phyloP scores from a whole-genome alignment of 176 grass and related monocot species.

The Bolboschoenus planiculmis region DNA sequence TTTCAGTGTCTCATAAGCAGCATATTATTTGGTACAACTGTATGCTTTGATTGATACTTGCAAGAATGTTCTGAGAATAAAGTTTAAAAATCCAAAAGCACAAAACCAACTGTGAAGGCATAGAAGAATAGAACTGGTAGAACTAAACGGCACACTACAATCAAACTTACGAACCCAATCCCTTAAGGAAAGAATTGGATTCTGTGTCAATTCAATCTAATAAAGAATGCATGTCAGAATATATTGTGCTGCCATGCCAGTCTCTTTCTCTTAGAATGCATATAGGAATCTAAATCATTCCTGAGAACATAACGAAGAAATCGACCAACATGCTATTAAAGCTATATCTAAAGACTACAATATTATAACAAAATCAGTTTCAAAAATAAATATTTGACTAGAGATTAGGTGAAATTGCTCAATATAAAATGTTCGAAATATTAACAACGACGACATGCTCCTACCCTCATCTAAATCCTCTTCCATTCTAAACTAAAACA shows the following conservation, averaged over 20 bases:
- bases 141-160: neutral
- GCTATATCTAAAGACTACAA: neutral
- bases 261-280: neutral
- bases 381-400: neutral
- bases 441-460: neutral
- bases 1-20: neutral
- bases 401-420: neutral
- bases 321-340: neutral
- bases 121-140: neutral
- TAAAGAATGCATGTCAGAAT: neutral
- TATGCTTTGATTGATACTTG: neutral
- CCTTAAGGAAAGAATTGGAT: neutral
- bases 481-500: neutral
- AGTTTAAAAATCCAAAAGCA: neutral
- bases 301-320: neutral
- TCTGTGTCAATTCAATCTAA: neutral
- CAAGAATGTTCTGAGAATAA: neutral
- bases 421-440: neutral
- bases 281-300: conserved; percentile 5
- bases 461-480: neutral
- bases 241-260: neutral
- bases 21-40: neutral
- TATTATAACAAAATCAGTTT: neutral
- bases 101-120: neutral
- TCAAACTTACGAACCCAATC: neutral